Evolutionary conservation across 768 basidiomycete genomes (phyloP), one percentile per base, ranked within the genome.

Genomic region (Boletus vermiculosoides): DNA sequence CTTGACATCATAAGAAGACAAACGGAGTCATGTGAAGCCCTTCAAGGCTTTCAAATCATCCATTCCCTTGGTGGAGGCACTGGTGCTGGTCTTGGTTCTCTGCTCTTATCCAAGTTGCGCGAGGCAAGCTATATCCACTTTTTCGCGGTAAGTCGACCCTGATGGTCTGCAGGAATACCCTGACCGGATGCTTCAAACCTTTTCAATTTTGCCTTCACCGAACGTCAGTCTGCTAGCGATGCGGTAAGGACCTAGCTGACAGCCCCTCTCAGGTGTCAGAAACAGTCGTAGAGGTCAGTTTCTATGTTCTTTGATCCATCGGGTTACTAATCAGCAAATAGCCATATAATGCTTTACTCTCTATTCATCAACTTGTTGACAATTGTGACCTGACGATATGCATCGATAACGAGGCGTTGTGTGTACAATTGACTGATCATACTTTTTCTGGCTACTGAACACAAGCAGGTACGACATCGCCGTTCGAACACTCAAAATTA

Each of bases 61-160:
- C 93, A 96, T 61, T 93, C 94, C 18, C 83, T 98, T 18, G 94
- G 94, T 36, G 94, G 94, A 58, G 94, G 94, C 37, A 95, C 91
- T 3, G 94, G 93, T 37, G 85, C 93, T 23, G 94, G 94, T 18
- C 72, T 95, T 41, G 93, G 93, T 39, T 87, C 86, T 54, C 76
- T 95, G 42, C 74, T 95, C 52, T 73, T 96, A 36, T 84, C 86
- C 37, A 94, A 94, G 67, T 74, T 94, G 57, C 83, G 90, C 51
- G 92, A 94, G 76, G 90, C 81, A 58, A 61, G 79, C 65, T 58
- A 59, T 45, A 36, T 23, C 16, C 45, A 50, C 30, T 49, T 39
- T 51, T 33, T 34, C 13, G 11, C 8, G 13, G 15, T 34, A 8
- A 5, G n/a, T 50, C 22, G 13, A 46, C 31, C 46, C 50, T 62